Evolutionary conservation across 108 stramenopile species (phyloP).

Genomic region (Skeletonema menzelii): DNA sequence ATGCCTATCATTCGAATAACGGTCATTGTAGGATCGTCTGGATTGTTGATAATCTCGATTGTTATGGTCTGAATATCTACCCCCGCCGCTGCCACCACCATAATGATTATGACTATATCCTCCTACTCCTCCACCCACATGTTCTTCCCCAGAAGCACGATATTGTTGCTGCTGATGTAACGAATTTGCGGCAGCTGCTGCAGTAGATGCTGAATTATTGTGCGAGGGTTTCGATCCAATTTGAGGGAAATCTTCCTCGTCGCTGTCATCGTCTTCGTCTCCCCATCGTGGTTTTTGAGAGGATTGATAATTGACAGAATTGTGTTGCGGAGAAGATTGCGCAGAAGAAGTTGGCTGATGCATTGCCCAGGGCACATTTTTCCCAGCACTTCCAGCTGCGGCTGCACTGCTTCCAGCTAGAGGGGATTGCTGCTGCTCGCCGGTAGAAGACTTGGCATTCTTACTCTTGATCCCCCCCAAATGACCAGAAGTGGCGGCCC

Average conservation of each 20-base stretch:
- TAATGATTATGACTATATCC: not conserved
- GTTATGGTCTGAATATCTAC: not conserved
- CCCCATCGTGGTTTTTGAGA: slow-evolving; percentile 1
- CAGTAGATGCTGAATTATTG: not conserved
- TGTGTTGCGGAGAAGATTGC: not conserved
- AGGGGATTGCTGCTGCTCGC: not conserved
- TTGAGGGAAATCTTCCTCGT: not conserved
- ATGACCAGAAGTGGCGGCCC: slow-evolving; percentile 1
- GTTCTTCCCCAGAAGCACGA: not conserved
- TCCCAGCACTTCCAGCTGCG: not conserved
- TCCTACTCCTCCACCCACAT: not conserved
- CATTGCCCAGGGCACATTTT: slow-evolving; percentile 1
- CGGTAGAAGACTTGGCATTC: not conserved
- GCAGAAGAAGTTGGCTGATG: not conserved
- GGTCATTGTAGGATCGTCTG: not conserved
- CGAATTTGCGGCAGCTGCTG: not conserved
- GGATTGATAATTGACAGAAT: slow-evolving; percentile 1
- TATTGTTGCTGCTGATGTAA: slow-evolving; percentile 3
- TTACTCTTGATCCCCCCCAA: slow-evolving; percentile 1
- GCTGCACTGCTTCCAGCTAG: not conserved
- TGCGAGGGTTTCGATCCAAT: not conserved
- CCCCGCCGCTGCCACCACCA: not conserved
- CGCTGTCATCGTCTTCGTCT: not conserved
- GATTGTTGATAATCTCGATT: not conserved
- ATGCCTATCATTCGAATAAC: not conserved